Evolutionary conservation across 345 rosid species (phyloP), one percentile per base, ranked within the genome.

Genomic region (Excoecaria agallocha): DNA sequence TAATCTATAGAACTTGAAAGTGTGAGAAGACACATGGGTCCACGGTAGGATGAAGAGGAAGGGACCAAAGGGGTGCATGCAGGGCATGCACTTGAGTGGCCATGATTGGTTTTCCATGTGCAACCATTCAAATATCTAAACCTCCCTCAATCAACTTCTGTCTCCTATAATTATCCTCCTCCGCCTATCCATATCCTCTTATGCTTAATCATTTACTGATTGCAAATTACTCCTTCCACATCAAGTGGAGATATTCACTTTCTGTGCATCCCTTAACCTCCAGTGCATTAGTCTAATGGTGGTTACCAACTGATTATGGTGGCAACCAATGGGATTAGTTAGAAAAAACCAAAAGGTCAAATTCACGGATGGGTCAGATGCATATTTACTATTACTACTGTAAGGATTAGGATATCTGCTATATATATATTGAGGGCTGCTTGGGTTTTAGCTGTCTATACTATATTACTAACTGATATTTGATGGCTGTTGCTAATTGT

Each of bases 101-200:
- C 82, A 86, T 89, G 61, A 88, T 79, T 86, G 85, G 77, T 79
- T 85, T 77, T 73, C 90, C 94, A 87, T 88, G 89, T 90, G 93
- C 86, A 79, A 70, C 84, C 83, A 75, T 7, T 75, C 78, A 73
- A 69, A 69, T 48, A 60, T 57, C 56, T 69, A 30, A 52, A 15
- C 60, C 43, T 56, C 35, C 66, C 19, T 56, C 69, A 16, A 55
- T 57, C 64, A 51, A 59, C 64, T 38, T 50, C 12, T 59, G 46
- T 67, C 68, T 37, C 54, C 69, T 38, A 30, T 66, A n/a, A 54
- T 46, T 61, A 15, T 58, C 41, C 17, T 54, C 22, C 8, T 50
- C 2, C 5, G 11, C 37, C 59, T 19, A 69, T 49, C n/a, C 41
- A n/a, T n/a, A 16, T 22, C 39, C 62, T 12, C 8, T 55, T 43